Evolutionary conservation across 78 protist species (phyloP).

Genomic region (Dictyostelium firmibasis): DNA sequence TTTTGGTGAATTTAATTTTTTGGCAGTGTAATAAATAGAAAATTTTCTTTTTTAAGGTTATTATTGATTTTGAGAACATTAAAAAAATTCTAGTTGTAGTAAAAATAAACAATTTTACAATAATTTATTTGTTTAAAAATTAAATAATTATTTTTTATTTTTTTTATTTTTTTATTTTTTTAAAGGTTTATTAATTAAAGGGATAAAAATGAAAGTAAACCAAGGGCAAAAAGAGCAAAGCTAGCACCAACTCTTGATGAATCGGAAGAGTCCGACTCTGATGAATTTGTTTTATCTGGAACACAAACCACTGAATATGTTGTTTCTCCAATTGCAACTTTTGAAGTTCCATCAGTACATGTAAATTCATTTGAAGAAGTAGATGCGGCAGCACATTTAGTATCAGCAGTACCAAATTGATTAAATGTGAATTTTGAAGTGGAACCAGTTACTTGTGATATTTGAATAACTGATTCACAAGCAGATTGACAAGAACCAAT

Average conservation of each 20-base stretch:
- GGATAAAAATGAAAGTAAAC: background rate
- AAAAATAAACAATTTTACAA: too few species aligned
- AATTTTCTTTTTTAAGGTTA: too few species aligned
- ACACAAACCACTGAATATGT: background rate
- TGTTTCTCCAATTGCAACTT: background rate
- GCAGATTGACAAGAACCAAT: background rate
- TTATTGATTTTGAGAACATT: too few species aligned
- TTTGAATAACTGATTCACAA: background rate
- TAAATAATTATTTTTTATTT: too few species aligned
- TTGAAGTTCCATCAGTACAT: background rate
- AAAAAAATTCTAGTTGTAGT: too few species aligned
- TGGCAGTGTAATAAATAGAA: too few species aligned
- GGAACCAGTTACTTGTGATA: background rate
- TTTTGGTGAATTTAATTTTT: too few species aligned
- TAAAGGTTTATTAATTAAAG: too few species aligned
- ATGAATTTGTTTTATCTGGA: background rate
- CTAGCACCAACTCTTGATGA: background rate
- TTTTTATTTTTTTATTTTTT: too few species aligned
- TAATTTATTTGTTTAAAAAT: too few species aligned
- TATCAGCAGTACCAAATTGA: background rate
- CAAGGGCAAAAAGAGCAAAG: background rate
- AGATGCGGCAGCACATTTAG: background rate
- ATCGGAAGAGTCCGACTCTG: background rate
- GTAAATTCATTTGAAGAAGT: background rate
- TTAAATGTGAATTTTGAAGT: background rate